Conservation (phyloP, 257 asterid genomes). For the Ajuga chamaepitys region DNA sequence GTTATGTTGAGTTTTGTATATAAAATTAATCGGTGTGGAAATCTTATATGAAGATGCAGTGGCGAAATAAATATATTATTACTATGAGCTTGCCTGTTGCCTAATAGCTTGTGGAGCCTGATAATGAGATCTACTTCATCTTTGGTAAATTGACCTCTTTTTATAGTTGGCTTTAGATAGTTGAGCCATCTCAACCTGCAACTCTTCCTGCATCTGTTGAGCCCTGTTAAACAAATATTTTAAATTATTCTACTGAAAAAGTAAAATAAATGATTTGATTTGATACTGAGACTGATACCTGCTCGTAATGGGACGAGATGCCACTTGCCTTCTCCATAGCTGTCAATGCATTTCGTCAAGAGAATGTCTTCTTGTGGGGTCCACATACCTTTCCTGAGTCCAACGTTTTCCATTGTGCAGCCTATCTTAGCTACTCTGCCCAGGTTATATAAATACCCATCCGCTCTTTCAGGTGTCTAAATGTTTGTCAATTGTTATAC, state of each 20-base stretch:
- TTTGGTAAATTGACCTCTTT: slow-evolving; percentile 27
- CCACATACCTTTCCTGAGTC: slow-evolving; percentile 49
- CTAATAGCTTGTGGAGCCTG: slow-evolving; percentile 45
- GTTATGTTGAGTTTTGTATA: too few species aligned
- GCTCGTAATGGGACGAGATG: slow-evolving; percentile 44
- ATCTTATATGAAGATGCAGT: too few species aligned
- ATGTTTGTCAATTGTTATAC: too few species aligned
- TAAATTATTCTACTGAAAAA: background rate
- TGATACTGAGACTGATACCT: too few species aligned
- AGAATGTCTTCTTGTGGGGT: slow-evolving; percentile 37
- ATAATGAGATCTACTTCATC: slow-evolving; percentile 45
- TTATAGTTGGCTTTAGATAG: slow-evolving; percentile 34
- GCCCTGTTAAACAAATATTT: slow-evolving; percentile 14
- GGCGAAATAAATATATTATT: too few species aligned
- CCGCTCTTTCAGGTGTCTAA: too few species aligned
- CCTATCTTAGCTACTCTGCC: too few species aligned
- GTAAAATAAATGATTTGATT: too few species aligned
- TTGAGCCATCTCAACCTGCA: slow-evolving; percentile 48
- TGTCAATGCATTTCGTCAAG: slow-evolving; percentile 26
- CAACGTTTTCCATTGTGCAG: background rate
- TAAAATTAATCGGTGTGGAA: too few species aligned
- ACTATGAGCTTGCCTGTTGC: slow-evolving; percentile 36
- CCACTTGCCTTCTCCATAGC: slow-evolving; percentile 54
- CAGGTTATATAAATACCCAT: too few species aligned
- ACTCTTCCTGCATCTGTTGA: slow-evolving; percentile 49